Evolutionary conservation across 2,329 filamentous ascomycete genomes (phyloP).

Genomic region (Corinectria fuckeliana): DNA sequence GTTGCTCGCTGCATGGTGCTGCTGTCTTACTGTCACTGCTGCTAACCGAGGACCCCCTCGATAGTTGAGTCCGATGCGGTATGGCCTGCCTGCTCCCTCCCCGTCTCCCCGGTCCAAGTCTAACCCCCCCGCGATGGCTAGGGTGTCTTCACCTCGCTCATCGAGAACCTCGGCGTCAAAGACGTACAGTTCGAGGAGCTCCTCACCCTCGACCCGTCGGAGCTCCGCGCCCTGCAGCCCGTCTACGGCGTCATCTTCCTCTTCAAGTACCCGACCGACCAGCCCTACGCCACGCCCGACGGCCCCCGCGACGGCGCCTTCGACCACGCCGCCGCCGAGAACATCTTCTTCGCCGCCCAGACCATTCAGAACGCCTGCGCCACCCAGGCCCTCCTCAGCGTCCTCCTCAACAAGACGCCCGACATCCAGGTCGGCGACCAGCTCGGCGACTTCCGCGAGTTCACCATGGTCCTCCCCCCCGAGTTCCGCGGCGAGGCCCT

Average conservation of each 20-base stretch:
- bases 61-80: slow-evolving; percentile 92
- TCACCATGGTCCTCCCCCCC: slow-evolving; percentile 81
- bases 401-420: slow-evolving; percentile 83
- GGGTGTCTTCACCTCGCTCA: slow-evolving; percentile 97
- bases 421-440: slow-evolving; percentile 74
- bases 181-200: slow-evolving; percentile 98
- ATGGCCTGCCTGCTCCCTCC: slow-evolving; percentile 29
- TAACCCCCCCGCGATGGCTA: slow-evolving; percentile 37
- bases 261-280: slow-evolving; percentile 90
- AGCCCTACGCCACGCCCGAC: slow-evolving; percentile 62
- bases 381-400: slow-evolving; percentile 91
- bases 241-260: slow-evolving; percentile 98
- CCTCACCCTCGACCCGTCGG: slow-evolving; percentile 81
- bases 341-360: slow-evolving; percentile 92
- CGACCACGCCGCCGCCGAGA: slow-evolving; percentile 75
- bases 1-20: not conserved
- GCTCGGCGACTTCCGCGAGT: slow-evolving; percentile 83
- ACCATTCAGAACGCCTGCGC: slow-evolving; percentile 99
- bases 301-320: slow-evolving; percentile 82
- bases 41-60: slow-evolving; percentile 11
- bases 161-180: slow-evolving; percentile 89
- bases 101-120: slow-evolving; percentile 2
- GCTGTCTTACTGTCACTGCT: not conserved
- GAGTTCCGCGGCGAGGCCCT: slow-evolving; percentile 70
- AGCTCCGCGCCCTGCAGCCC: slow-evolving; percentile 73